Percentiles rank a stretch among this genome's conserved stretches.
phyloP scores from a whole-genome alignment of 78 protist genomes.

The Dictyostelium capitatum region DNA sequence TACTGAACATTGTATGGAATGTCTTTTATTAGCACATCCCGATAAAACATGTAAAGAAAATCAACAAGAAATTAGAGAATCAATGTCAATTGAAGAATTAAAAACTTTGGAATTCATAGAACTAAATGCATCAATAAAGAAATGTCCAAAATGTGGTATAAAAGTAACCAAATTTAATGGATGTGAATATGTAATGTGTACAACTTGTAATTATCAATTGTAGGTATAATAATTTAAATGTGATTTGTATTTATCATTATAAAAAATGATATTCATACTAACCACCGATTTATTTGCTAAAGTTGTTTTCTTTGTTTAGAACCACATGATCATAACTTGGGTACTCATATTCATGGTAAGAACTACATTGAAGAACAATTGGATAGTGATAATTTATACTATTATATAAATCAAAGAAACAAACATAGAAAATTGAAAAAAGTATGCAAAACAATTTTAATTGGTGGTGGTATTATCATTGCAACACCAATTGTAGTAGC shows the following conservation, averaged over 20 bases:
- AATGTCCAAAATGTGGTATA: slow-evolving; percentile 52
- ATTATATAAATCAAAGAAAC: background rate
- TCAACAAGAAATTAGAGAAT: background rate
- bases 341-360: slow-evolving; percentile 61
- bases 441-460: background rate
- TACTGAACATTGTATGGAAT: slow-evolving; percentile 13
- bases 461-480: background rate
- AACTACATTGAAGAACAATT: background rate
- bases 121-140: background rate
- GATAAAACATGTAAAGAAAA: slow-evolving; percentile 34
- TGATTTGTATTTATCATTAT: background rate
- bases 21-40: slow-evolving; percentile 31
- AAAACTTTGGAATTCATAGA: slow-evolving; percentile 37
- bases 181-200: slow-evolving; percentile 66
- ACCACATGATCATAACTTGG: slow-evolving; percentile 62
- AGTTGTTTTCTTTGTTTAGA: slow-evolving; percentile 72
- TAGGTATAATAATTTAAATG: background rate
- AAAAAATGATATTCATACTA: too few species aligned
- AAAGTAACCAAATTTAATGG: slow-evolving; percentile 24
- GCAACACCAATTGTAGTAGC: background rate
- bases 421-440: background rate
- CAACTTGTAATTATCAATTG: slow-evolving; percentile 69
- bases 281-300: background rate
- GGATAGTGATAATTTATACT: background rate
- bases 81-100: slow-evolving; percentile 30